A percentile compares a stretch with the other conserved stretches of the same genome.
Evolutionary conservation across 140 eudicot genomes (phyloP).

Genomic region (Senecio squalidus): DNA sequence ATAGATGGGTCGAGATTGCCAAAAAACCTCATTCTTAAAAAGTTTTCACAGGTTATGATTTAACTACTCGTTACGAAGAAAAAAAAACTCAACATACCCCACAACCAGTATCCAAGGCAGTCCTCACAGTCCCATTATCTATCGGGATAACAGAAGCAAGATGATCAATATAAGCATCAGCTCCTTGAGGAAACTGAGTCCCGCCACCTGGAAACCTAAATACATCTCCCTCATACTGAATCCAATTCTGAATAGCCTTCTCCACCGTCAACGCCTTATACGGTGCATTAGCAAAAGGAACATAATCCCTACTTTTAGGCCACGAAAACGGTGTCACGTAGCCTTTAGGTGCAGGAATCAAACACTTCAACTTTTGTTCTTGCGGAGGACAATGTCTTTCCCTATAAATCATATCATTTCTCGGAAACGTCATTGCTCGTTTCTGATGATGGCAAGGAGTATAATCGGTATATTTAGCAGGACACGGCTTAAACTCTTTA

Average conservation of each 20-base stretch:
- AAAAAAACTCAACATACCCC: conserved; percentile 42
- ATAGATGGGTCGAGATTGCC: no score
- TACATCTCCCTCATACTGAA: conserved; percentile 55
- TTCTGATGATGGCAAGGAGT: conserved; percentile 62
- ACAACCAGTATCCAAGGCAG: conserved; percentile 63
- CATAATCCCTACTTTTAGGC: conserved; percentile 67
- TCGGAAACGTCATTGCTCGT: conserved; percentile 62
- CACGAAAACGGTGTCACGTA: conserved; percentile 59
- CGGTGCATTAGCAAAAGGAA: conserved; percentile 59
- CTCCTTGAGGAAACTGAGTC: conserved; percentile 71
- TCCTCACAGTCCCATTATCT: conserved; percentile 47
- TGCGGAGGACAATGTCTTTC: conserved; percentile 58
- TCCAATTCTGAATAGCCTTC: conserved; percentile 63
- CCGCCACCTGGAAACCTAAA: conserved; percentile 70
- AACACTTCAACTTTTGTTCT: conserved; percentile 44
- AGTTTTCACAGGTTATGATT: not conserved
- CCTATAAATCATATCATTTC: conserved; percentile 49
- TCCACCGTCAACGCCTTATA: conserved; percentile 59
- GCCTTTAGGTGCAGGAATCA: conserved; percentile 61
- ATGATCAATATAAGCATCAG: conserved; percentile 56
- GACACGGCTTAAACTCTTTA: conserved; percentile 39
- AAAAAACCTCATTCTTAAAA: not conserved
- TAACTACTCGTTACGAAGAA: not conserved
- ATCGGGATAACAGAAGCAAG: conserved; percentile 61
- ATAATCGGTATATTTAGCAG: conserved; percentile 40